These are phyloP conservation scores for Melocanna baccifera DNA, from an alignment of 176 grass and related monocot species.

Conservation along the genomic window DNA sequence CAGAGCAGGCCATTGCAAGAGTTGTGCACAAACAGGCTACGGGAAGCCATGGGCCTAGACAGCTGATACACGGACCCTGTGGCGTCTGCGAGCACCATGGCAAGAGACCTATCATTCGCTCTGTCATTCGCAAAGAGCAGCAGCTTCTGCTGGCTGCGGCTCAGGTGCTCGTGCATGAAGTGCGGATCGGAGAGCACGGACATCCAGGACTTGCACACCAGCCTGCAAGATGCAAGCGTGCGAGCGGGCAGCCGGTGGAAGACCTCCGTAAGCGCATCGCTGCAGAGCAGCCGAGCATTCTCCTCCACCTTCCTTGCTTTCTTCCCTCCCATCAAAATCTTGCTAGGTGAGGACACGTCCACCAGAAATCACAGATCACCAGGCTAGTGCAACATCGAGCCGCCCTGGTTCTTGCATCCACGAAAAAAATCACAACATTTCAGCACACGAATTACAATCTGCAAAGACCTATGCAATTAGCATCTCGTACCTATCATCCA, in stretches of 20 bases:
- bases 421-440: constrained; percentile 1
- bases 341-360: background rate
- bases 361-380: background rate
- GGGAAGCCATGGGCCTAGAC: constrained; percentile 27
- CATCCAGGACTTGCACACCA: constrained; percentile 57
- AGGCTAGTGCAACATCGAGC: background rate
- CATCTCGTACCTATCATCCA: constrained; percentile 20
- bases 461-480: background rate
- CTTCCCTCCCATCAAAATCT: constrained; percentile 17
- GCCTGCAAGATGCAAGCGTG: constrained; percentile 36
- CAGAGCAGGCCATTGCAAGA: constrained; percentile 56
- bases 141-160: constrained; percentile 24
- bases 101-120: constrained; percentile 15
- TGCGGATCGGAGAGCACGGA: constrained; percentile 36
- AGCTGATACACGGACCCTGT: constrained; percentile 29
- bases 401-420: background rate
- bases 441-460: background rate
- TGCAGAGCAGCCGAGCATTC: constrained; percentile 23
- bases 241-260: constrained; percentile 49
- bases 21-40: constrained; percentile 49
- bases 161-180: constrained; percentile 41
- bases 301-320: constrained; percentile 17
- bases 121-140: constrained; percentile 46
- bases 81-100: constrained; percentile 37
- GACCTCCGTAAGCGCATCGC: constrained; percentile 46